Percentiles rank a stretch among this genome's conserved stretches.
phyloP scores from a whole-genome alignment of 441 rosid species.

The Arabidopsis lyrata region DNA sequence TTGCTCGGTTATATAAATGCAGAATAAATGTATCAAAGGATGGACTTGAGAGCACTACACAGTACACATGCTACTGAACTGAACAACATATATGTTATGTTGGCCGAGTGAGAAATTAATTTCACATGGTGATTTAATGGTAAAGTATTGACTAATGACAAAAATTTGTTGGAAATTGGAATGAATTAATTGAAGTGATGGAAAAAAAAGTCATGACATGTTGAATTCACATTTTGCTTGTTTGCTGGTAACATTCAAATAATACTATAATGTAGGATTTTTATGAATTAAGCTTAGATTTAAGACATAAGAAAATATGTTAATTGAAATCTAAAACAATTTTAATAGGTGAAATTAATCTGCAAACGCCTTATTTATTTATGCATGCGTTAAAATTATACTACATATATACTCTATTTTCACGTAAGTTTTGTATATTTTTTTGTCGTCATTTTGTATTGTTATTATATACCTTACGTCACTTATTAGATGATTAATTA shows the following conservation, averaged over 20 bases:
- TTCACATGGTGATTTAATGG: neutral
- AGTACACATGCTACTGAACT: neutral
- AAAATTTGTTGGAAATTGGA: neutral
- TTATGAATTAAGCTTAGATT: too few species aligned
- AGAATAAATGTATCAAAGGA: neutral
- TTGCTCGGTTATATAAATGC: neutral
- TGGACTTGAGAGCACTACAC: constrained; percentile 5
- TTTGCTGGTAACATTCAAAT: neutral
- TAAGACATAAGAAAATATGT: too few species aligned
- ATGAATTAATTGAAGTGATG: neutral
- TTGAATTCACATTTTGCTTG: neutral
- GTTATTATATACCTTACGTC: too few species aligned
- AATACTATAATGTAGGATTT: too few species aligned
- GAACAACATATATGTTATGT: neutral
- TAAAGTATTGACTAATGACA: neutral
- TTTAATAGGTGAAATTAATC: too few species aligned
- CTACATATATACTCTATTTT: too few species aligned
- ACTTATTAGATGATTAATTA: too few species aligned
- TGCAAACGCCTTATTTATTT: too few species aligned
- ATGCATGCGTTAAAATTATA: too few species aligned
- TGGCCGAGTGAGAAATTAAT: neutral
- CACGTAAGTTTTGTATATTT: too few species aligned
- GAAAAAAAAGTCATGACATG: neutral
- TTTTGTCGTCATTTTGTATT: too few species aligned
- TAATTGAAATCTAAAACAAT: too few species aligned